Evolutionary conservation across 345 rosid genomes (phyloP).

Genomic region (Eucalyptus grandis): DNA sequence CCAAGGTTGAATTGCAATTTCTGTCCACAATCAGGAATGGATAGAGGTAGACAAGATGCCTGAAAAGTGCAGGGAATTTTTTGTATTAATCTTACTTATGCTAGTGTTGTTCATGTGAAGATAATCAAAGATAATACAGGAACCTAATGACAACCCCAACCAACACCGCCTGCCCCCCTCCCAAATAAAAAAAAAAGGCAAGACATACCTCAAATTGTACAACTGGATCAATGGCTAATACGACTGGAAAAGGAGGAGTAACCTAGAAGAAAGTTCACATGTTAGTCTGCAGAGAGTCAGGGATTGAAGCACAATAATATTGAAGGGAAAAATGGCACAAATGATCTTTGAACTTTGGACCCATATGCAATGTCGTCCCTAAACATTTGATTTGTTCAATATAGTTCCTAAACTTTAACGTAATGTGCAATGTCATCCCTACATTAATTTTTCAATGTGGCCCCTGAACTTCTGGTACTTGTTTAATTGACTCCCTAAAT

Average conservation of each 20-base stretch:
- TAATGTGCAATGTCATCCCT: not conserved
- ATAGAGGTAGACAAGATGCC: constrained; percentile 55
- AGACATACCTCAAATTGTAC: constrained; percentile 64
- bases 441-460: not conserved
- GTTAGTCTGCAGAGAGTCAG: not conserved
- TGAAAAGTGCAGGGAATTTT: constrained; percentile 3
- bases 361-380: not conserved
- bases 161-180: accelerated
- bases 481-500: not conserved
- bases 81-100: not conserved
- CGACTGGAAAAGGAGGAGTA: constrained; percentile 62
- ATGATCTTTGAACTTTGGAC: not conserved
- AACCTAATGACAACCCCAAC: not conserved
- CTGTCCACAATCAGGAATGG: constrained; percentile 29
- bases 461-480: not conserved
- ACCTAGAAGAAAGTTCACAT: constrained; percentile 37
- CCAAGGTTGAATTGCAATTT: constrained; percentile 60
- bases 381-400: too few species aligned
- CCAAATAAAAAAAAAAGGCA: not conserved
- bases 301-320: not conserved
- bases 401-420: not conserved
- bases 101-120: not conserved
- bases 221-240: constrained; percentile 53
- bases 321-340: not conserved
- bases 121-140: not conserved